Percentiles rank a stretch among this genome's conserved stretches.
These are phyloP conservation scores for Lentinula novae-zelandiae DNA, from an alignment of 1,284 basidiomycete genomes.

Conservation along the genomic window DNA sequence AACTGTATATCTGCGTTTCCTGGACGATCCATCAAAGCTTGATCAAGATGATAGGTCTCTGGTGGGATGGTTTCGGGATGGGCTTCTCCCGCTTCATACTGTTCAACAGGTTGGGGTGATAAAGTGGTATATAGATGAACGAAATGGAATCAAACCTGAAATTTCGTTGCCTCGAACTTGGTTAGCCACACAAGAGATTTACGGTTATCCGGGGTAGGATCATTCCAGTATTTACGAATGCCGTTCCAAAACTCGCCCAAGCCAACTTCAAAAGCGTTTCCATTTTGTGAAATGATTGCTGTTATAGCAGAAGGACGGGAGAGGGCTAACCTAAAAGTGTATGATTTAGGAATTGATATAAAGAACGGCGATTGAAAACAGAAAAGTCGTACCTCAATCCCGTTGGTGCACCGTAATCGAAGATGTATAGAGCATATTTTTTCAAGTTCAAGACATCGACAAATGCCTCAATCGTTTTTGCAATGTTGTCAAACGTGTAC, in stretches of 20 bases:
- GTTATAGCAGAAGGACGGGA: conserved; percentile 36
- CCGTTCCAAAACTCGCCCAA: conserved; percentile 39
- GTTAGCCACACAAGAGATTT: conserved; percentile 22
- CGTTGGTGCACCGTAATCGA: conserved; percentile 47
- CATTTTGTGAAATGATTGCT: conserved; percentile 45
- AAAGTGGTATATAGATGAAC: background rate
- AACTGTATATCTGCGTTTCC: conserved; percentile 39
- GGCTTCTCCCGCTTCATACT: conserved; percentile 35
- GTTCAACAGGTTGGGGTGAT: background rate
- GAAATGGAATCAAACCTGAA: conserved; percentile 21
- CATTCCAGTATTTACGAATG: conserved; percentile 32
- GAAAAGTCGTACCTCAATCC: conserved; percentile 27
- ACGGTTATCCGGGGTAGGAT: conserved; percentile 23
- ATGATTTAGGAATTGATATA: background rate
- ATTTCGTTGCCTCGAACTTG: conserved; percentile 29
- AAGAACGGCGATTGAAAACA: background rate
- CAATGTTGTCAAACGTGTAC: conserved; percentile 39
- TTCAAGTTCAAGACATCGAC: conserved; percentile 34
- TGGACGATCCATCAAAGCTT: conserved; percentile 32
- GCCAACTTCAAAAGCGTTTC: conserved; percentile 45
- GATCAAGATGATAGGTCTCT: conserved; percentile 39
- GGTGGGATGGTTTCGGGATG: conserved; percentile 30
- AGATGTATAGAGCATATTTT: conserved; percentile 41
- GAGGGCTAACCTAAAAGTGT: conserved; percentile 33
- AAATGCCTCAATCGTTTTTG: conserved; percentile 36